A percentile compares a stretch with the other conserved stretches of the same genome.
Conservation (phyloP, 345 rosid species). For the Xanthoceras sorbifolium region DNA sequence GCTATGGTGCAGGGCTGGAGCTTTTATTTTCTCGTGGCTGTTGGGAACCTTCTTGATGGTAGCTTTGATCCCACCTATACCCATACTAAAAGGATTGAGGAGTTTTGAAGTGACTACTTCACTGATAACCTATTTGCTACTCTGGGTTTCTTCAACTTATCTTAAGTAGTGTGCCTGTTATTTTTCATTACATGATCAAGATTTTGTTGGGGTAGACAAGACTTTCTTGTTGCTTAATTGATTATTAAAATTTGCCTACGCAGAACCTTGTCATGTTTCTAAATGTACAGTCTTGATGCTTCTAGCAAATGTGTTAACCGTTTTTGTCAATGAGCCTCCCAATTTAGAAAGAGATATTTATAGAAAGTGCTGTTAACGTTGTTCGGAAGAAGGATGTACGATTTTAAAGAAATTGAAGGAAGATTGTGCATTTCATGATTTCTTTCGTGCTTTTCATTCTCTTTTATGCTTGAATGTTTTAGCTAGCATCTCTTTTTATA, state of each 20-base stretch:
- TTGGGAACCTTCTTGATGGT: slow-evolving; percentile 97
- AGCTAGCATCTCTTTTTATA: too few relatives aligned
- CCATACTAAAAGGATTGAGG: slow-evolving; percentile 77
- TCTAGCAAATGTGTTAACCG: slow-evolving; percentile 4
- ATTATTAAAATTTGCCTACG: not conserved
- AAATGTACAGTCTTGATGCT: not conserved
- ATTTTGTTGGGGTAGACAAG: slow-evolving; percentile 22
- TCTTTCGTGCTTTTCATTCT: not conserved
- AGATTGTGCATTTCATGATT: slow-evolving; percentile 6
- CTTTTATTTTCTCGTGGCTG: slow-evolving; percentile 84
- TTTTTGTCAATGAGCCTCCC: not conserved
- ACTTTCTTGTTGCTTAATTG: slow-evolving; percentile 18
- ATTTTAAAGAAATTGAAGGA: slow-evolving; percentile 9
- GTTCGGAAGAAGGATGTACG: slow-evolving; percentile 4
- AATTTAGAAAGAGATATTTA: slow-evolving; percentile 4
- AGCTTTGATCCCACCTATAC: slow-evolving; percentile 79
- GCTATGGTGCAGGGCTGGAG: slow-evolving; percentile 63
- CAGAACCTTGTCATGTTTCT: slow-evolving; percentile 9
- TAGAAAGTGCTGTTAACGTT: not conserved
- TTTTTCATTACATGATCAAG: slow-evolving; percentile 14
- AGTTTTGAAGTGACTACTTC: slow-evolving; percentile 87
- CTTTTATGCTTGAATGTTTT: not conserved
- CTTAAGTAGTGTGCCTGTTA: slow-evolving; percentile 48
- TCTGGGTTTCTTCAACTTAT: slow-evolving; percentile 84
- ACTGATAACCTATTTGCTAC: slow-evolving; percentile 70